phyloP scores from a whole-genome alignment of 441 rosid genomes.

The Hura crepitans region DNA sequence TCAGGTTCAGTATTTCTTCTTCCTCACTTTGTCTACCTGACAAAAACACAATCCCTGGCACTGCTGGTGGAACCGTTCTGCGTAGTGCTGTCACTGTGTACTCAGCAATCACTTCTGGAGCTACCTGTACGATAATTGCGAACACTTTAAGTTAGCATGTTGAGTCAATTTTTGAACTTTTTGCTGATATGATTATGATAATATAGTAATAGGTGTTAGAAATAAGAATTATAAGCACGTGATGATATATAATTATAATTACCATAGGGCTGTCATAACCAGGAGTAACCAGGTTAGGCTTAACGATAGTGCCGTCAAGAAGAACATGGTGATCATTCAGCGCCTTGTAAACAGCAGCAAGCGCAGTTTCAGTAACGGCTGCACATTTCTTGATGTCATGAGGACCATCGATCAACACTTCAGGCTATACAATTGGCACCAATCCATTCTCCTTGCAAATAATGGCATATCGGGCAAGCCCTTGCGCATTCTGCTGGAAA shows the following conservation, averaged over 20 bases:
- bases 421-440: constrained; percentile 94
- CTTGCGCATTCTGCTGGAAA: constrained; percentile 86
- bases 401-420: constrained; percentile 73
- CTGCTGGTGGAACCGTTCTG: constrained; percentile 85
- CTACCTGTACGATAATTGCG: constrained; percentile 45
- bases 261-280: constrained; percentile 90
- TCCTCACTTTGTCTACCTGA: constrained; percentile 95
- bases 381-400: constrained; percentile 85
- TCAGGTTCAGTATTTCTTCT: constrained; percentile 72
- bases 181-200: too few relatives aligned
- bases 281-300: constrained; percentile 96
- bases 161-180: too few relatives aligned
- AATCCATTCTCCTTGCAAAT: constrained; percentile 91
- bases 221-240: too few relatives aligned
- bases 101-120: constrained; percentile 62
- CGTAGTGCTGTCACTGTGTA: constrained; percentile 70
- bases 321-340: constrained; percentile 90
- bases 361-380: constrained; percentile 71
- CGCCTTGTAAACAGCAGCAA: constrained; percentile 90
- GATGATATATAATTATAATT: too few relatives aligned
- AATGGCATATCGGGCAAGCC: constrained; percentile 87
- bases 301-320: constrained; percentile 88
- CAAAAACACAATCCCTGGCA: constrained; percentile 80
- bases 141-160: too few relatives aligned
- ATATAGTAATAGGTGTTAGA: too few relatives aligned